These are phyloP conservation scores for Fallopia convolvulus DNA, from an alignment of 148 eudicot species.

Conservation along the genomic window DNA sequence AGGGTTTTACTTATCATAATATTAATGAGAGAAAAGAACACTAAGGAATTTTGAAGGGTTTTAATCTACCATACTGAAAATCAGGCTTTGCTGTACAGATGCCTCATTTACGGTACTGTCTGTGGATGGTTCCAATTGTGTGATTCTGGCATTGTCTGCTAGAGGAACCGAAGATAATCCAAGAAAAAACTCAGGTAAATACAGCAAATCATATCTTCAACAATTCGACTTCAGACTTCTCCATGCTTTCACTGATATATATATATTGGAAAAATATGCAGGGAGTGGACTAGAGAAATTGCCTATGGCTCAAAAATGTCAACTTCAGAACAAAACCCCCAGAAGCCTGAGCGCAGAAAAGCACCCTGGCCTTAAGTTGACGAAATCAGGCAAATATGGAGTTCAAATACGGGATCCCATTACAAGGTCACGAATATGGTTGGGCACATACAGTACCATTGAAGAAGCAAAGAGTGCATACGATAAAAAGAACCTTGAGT, in stretches of 20 bases:
- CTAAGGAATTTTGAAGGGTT: not conserved
- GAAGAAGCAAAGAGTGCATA: constrained; percentile 5
- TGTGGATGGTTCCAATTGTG: not conserved
- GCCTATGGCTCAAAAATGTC: not conserved
- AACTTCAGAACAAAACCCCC: not conserved
- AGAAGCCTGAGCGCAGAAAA: not conserved
- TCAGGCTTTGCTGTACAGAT: not conserved
- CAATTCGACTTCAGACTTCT: not conserved
- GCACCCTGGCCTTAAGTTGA: constrained; percentile 1
- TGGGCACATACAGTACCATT: constrained; percentile 10
- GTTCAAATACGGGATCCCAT: constrained; percentile 5
- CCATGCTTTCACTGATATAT: not conserved
- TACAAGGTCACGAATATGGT: not conserved
- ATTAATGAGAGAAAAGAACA: not conserved
- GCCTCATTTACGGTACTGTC: not conserved
- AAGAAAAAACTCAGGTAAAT: constrained; percentile 1
- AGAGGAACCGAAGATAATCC: not conserved
- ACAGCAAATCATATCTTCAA: not conserved
- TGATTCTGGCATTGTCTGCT: not conserved
- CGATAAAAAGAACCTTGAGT: constrained; percentile 11
- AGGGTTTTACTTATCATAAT: not conserved
- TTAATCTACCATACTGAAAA: not conserved
- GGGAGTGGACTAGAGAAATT: not conserved
- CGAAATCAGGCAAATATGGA: constrained; percentile 9
- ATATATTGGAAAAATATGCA: not conserved